phyloP scores from a whole-genome alignment of 176 grass and related monocot genomes.

The Musa troglodytarum region DNA sequence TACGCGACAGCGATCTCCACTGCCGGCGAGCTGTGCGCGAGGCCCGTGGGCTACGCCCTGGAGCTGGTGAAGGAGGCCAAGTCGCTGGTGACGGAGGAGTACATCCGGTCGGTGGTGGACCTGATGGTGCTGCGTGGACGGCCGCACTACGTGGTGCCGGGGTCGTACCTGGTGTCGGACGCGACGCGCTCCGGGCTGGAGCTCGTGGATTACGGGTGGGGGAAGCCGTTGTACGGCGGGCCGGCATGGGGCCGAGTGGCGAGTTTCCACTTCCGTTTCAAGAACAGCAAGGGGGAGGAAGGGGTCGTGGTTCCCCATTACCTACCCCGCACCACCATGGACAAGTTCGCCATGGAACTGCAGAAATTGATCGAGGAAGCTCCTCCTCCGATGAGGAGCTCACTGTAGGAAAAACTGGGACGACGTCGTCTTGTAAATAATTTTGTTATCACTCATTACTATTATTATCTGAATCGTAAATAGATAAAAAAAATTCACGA shows the following conservation, averaged over 20 bases:
- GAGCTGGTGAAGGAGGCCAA: constrained; percentile 62
- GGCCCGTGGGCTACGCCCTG: constrained; percentile 38
- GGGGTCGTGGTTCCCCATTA: constrained; percentile 48
- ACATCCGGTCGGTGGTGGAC: constrained; percentile 62
- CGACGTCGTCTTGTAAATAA: too few species aligned
- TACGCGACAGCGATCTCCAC: constrained; percentile 44
- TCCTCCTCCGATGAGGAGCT: background rate
- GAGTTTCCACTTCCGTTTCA: constrained; percentile 48
- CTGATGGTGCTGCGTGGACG: constrained; percentile 33
- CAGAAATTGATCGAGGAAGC: constrained; percentile 9
- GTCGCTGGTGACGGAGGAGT: constrained; percentile 39
- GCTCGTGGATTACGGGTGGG: constrained; percentile 71
- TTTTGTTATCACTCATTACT: too few species aligned
- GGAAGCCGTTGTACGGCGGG: constrained; percentile 36
- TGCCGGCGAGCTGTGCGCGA: constrained; percentile 28
- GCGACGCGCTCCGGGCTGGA: constrained; percentile 45
- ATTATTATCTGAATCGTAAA: too few species aligned
- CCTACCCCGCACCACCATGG: constrained; percentile 55
- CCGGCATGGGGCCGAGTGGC: constrained; percentile 49
- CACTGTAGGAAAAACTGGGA: background rate
- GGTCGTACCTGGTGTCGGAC: constrained; percentile 70
- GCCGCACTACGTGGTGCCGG: constrained; percentile 25
- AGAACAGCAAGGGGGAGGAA: constrained; percentile 45
- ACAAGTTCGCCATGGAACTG: constrained; percentile 51
- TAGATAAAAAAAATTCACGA: too few species aligned